A percentile compares a stretch with the other conserved stretches of the same genome.
These are phyloP conservation scores for Sordariomycetes sp. DNA, from an alignment of 2,329 filamentous ascomycete genomes.

Conservation along the genomic window DNA sequence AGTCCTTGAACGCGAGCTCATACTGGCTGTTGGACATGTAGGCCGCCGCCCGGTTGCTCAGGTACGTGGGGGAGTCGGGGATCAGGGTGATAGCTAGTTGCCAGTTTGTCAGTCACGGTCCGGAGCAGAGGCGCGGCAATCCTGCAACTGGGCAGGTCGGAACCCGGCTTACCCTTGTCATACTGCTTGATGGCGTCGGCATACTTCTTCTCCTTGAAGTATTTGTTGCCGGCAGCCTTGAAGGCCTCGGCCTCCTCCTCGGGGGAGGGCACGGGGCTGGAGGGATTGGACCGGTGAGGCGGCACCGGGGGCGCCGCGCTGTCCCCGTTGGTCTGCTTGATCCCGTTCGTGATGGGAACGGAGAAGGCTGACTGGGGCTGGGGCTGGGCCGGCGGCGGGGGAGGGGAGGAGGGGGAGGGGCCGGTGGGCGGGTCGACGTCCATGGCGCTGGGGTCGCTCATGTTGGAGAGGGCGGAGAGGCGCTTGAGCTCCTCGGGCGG, in stretches of 20 bases:
- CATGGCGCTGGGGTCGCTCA: conserved; percentile 55
- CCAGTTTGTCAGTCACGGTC: conserved; percentile 2
- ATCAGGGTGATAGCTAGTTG: conserved; percentile 73
- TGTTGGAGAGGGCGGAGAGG: conserved; percentile 52
- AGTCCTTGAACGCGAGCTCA: conserved; percentile 72
- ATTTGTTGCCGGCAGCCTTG: conserved; percentile 90
- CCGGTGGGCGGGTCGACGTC: conserved; percentile 58
- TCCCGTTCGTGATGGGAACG: conserved; percentile 36
- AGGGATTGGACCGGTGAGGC: conserved; percentile 54
- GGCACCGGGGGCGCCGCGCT: conserved; percentile 40
- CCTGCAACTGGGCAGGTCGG: not conserved
- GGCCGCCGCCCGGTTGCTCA: conserved; percentile 89
- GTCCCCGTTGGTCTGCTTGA: conserved; percentile 18
- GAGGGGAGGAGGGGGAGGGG: conserved; percentile 37
- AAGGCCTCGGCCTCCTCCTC: conserved; percentile 75
- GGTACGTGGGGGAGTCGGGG: conserved; percentile 75
- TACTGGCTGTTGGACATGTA: conserved; percentile 81
- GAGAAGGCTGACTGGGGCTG: conserved; percentile 29
- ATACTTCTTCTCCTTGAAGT: conserved; percentile 92
- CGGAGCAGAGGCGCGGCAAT: not conserved
- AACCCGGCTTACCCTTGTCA: conserved; percentile 64
- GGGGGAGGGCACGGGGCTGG: conserved; percentile 38
- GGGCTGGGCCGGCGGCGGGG: conserved; percentile 21
- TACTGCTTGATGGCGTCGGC: conserved; percentile 82
- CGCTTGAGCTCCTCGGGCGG: conserved; percentile 79